A percentile compares a stretch with the other conserved stretches of the same genome.
Evolutionary conservation across 2,329 filamentous ascomycete genomes (phyloP).

Genomic region (Neonectria faginata): DNA sequence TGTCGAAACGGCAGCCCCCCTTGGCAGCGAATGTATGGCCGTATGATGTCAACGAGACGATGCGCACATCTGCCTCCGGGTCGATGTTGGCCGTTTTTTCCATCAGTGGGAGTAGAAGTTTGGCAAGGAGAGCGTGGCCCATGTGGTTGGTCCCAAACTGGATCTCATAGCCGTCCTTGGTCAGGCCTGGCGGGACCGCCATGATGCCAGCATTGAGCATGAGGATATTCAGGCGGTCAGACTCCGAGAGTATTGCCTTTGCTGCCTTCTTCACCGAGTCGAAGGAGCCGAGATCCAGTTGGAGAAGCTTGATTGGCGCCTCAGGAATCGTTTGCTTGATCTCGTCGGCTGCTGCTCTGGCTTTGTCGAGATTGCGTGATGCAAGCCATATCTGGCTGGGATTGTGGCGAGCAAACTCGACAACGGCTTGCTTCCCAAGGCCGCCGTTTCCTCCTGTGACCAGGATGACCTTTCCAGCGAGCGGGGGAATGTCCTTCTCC

Average conservation of each 20-base stretch:
- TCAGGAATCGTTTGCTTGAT: conserved; percentile 46
- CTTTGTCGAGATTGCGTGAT: conserved; percentile 52
- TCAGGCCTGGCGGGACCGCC: conserved; percentile 50
- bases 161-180: conserved; percentile 60
- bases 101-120: conserved; percentile 51
- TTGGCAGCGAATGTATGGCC: conserved; percentile 40
- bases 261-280: conserved; percentile 56
- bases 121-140: conserved; percentile 59
- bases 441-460: conserved; percentile 88
- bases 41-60: conserved; percentile 46
- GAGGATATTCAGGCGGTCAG: conserved; percentile 55
- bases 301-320: conserved; percentile 49
- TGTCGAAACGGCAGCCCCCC: conserved; percentile 47
- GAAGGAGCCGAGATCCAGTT: conserved; percentile 60
- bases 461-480: conserved; percentile 81
- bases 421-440: conserved; percentile 29
- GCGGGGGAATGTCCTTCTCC: conserved; percentile 62
- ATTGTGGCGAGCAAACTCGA: conserved; percentile 28
- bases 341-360: conserved; percentile 51
- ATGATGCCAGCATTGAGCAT: conserved; percentile 56
- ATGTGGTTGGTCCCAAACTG: conserved; percentile 64
- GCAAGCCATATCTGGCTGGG: conserved; percentile 33
- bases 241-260: conserved; percentile 48
- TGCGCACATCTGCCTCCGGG: conserved; percentile 43
- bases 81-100: conserved; percentile 41